Base-by-base conservation (phyloP, 345 rosid species). In the Tarenaya hassleriana region DNA sequence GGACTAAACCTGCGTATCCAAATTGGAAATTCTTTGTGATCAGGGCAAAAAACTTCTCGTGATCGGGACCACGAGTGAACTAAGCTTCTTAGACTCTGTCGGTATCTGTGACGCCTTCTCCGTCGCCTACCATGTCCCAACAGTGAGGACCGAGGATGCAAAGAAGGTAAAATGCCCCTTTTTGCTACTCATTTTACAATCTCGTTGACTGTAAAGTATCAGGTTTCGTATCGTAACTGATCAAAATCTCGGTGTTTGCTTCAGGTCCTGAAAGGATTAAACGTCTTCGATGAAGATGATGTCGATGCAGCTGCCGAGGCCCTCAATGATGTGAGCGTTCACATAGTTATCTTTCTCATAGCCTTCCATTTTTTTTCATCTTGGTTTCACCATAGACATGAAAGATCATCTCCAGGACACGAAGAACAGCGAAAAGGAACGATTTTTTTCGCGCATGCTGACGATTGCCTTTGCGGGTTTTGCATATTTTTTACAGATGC, bases 101-200 rank as follows among this genome's bases (percentile, higher is more conserved):
- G 90, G 90, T 27, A 21, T 88, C 41, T 74, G 83, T 35, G 84
- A 81, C 56, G 70, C 88, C 17, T 92, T 92, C 72, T 73, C 96
- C 27, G 75, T 92, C 63, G 75, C 84, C 19, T 81, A 88, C 64
- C 67, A 70, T 20, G 73, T 92, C 50, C 98, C 98, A 13, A 77
- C 73, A 4, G 61, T 92, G 75, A 81, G 75, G 70, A 62, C 69
- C 8, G 80, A 68, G 6, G 98, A 83, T 15, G 94, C 95, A 16
- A 78, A 85, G 83, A 79, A 76, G 98, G 98, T 91, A 76, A 52
- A n/a, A n/a, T n/a, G n/a, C n/a, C n/a, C n/a, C n/a, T n/a, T n/a
- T n/a, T n/a, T n/a, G n/a, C n/a, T 12, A 12, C 7, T 53, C 41
- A 24, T 34, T 56, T 15, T 7, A 14, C 21, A 7, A 32, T 54